Base-by-base conservation (phyloP, 176 grass and related monocot species). In the Melocanna baccifera region DNA sequence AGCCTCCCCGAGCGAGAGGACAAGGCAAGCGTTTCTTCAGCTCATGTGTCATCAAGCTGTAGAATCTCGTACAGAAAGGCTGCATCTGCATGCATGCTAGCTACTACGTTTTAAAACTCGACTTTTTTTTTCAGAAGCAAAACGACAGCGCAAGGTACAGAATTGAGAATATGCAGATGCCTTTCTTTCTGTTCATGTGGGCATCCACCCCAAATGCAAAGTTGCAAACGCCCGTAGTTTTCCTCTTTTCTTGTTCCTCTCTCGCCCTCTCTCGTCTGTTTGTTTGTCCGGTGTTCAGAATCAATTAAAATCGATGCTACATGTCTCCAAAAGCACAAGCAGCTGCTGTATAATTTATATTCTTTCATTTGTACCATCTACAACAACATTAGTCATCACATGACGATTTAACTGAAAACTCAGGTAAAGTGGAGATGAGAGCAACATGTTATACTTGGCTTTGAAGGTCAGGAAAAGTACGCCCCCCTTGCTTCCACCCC, bases 281-380 rank as follows among this genome's bases (percentile, higher is more conserved):
- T 75, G 69, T 50, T n/a, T 20, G 59, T n/a, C n/a, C 61, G 16
- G 32, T 56, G 61, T 67, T 43, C 61, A 67, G 14, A 76, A 51
- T 22, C 58, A 36, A 74, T 46, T 18, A 14, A 30, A 30, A 46
- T 67, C 22, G 16, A 62, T 61, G 67, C 67, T 61, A 7, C 8
- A 29, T 82, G 71, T 56, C 82, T 65, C 71, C 30, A 64, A 76
- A 76, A 75, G 71, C 22, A 25, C 20, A 23, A 55, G 43, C 71
- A 84, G 43, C 10, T 13, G 20, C 59, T 66, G 70, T 3, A 26
- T 10, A 48, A 52, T 51, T 37, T 12, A 84, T 71, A 1, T 20
- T 22, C 40, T 39, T 64, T 75, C 58, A 51, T 29, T 26, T 59
- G 82, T 51, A 65, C 36, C 32, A 32, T 32, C 32, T 32, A 2